Evolutionary conservation across 257 asterid genomes (phyloP), one percentile per base, ranked within the genome.

Genomic region (Forsythia suspensa): DNA sequence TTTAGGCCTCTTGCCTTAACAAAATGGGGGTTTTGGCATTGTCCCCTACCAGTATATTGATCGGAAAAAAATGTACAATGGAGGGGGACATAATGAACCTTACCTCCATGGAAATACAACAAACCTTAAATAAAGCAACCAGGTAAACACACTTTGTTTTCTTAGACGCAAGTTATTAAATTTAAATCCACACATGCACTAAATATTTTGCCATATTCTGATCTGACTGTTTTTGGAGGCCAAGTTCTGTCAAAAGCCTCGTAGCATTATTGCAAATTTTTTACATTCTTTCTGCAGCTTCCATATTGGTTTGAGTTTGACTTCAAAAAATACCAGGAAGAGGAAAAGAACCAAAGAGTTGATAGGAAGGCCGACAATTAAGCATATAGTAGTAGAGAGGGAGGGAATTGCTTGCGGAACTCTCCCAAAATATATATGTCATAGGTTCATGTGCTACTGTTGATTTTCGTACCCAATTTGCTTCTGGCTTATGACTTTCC

Each of bases 381-480:
- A 70, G 74, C 80, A 46, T 65, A 37, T 52, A 70, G 16, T 63
- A 46, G 68, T 63, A 44, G 51, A 51, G 52, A 51, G 67, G 34
- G 18, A 71, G 72, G 37, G 72, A 70, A 52, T 52, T 15, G 46
- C 44, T 68, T 68, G 65, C 73, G 18, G 18, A 80, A 74, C 79
- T 70, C 73, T 24, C 38, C 73, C 77, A 65, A 48, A n/a, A 34
- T 39, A 6, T 44, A 13, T 29, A 20, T 21, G 13, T 15, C 18
- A 70, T 73, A 48, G 38, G 61, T 63, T 41, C 55, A 43, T 12
- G 5, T 72, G 55, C 41, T 46, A 72, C 24, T 21, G 3, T 44
- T 6, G 65, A 42, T 70, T 12, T 74, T 41, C 24, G 7, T 52
- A 75, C 48, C 55, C 52, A 71, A 43, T 76, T 75, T 75, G 71